A percentile compares a stretch with the other conserved stretches of the same genome.
phyloP scores from a whole-genome alignment of 2,329 filamentous ascomycete species.

The Pseudonectria foliicola region DNA sequence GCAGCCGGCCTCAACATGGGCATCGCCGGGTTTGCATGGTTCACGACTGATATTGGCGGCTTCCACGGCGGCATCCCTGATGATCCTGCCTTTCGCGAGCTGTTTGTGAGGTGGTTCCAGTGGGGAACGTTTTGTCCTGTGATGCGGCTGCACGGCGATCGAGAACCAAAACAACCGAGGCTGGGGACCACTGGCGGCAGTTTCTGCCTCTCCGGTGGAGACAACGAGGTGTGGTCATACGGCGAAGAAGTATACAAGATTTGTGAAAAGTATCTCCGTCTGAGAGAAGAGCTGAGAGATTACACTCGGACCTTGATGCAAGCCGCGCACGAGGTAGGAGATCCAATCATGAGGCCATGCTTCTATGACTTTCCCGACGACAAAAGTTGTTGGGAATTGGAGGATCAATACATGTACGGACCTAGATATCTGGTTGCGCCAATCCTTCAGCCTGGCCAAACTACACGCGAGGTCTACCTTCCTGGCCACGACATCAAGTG shows the following conservation, averaged over 20 bases:
- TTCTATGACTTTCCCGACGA: constrained; percentile 60
- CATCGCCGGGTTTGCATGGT: constrained; percentile 57
- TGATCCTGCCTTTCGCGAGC: constrained; percentile 50
- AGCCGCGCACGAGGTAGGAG: constrained; percentile 51
- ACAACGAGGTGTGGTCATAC: constrained; percentile 62
- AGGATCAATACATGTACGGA: constrained; percentile 59
- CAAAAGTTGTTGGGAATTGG: constrained; percentile 45
- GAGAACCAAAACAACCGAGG: constrained; percentile 44
- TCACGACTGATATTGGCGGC: constrained; percentile 65
- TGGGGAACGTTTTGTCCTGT: constrained; percentile 63
- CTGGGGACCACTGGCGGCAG: constrained; percentile 28
- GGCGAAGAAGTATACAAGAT: constrained; percentile 53
- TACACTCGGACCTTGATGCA: constrained; percentile 54
- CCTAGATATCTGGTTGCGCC: constrained; percentile 51
- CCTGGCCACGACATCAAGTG: constrained; percentile 23
- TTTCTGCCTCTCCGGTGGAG: constrained; percentile 42
- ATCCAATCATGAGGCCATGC: constrained; percentile 53
- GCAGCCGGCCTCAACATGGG: constrained; percentile 61
- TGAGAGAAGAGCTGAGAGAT: constrained; percentile 50
- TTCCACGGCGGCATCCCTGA: constrained; percentile 58
- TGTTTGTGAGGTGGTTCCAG: constrained; percentile 63
- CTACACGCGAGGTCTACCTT: constrained; percentile 43
- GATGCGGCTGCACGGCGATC: constrained; percentile 59
- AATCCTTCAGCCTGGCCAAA: constrained; percentile 42
- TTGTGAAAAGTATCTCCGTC: constrained; percentile 49